phyloP scores from a whole-genome alignment of 129 eudicot genomes.

The Flaveria brownii region DNA sequence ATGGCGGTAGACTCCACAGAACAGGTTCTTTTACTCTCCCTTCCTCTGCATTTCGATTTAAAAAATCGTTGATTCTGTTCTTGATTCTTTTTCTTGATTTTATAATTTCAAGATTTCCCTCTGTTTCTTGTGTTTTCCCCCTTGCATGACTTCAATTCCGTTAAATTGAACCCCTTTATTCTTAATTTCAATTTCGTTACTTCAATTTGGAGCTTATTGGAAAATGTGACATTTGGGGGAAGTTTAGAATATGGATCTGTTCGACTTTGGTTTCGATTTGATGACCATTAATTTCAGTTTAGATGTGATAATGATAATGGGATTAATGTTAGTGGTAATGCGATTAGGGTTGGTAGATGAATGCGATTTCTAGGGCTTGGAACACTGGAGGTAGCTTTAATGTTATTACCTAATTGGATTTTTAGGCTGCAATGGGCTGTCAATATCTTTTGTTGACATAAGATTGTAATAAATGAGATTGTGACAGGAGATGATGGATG shows the following conservation, averaged over 20 bases:
- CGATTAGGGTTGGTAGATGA: neutral
- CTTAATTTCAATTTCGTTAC: neutral
- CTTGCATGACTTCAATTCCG: constrained; percentile 6
- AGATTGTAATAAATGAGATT: constrained; percentile 22
- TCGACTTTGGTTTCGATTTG: constrained; percentile 16
- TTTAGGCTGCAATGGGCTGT: neutral
- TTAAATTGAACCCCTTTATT: neutral
- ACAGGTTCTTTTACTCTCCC: constrained; percentile 35
- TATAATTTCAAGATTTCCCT: neutral
- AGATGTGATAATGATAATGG: constrained; percentile 19
- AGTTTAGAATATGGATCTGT: constrained; percentile 3
- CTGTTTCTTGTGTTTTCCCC: neutral
- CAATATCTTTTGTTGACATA: constrained; percentile 19
- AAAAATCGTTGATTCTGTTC: neutral
- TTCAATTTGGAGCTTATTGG: neutral
- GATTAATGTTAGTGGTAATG: neutral
- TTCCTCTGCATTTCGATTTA: constrained; percentile 15
- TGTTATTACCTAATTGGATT: constrained; percentile 1
- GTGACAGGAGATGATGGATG: constrained; percentile 30
- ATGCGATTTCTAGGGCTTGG: constrained; percentile 20
- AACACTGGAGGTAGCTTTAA: too few species aligned
- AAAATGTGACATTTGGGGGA: neutral
- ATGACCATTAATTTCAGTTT: neutral
- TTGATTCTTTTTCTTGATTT: neutral
- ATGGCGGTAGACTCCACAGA: constrained; percentile 52